These are phyloP conservation scores for Phytophthora lateralis DNA, from an alignment of 352 stramenopile genomes.

Conservation along the genomic window DNA sequence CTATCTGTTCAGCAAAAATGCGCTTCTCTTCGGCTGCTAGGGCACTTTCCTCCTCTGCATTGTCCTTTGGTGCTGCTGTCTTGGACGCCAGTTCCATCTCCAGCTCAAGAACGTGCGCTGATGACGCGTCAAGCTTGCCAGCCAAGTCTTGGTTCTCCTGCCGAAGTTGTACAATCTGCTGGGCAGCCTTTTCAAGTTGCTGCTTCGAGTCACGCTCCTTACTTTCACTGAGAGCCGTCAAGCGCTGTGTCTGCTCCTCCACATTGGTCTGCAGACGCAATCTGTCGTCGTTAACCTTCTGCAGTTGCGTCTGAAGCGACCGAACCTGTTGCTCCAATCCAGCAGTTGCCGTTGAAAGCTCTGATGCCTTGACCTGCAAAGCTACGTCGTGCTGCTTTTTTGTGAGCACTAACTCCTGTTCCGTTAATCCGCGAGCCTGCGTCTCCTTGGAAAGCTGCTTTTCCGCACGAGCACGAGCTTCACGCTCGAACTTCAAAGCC, in stretches of 20 bases:
- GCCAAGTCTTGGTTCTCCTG: conserved; percentile 35
- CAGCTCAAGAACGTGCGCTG: conserved; percentile 35
- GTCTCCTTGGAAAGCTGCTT: conserved; percentile 68
- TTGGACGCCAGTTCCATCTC: conserved; percentile 35
- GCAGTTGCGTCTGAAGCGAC: conserved; percentile 32
- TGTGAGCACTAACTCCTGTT: conserved; percentile 73
- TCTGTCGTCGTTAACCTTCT: conserved; percentile 50
- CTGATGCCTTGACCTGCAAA: conserved; percentile 64
- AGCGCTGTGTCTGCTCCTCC: conserved; percentile 37
- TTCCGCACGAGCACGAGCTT: conserved; percentile 58
- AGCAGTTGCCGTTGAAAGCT: conserved; percentile 46
- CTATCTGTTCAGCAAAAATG: conserved; percentile 61
- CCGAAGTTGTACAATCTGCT: conserved; percentile 34
- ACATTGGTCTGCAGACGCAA: conserved; percentile 39
- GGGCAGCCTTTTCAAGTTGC: conserved; percentile 40
- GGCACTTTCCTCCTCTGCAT: conserved; percentile 10
- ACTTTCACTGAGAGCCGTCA: conserved; percentile 35
- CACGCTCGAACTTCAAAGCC: conserved; percentile 65
- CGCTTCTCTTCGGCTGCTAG: conserved; percentile 58
- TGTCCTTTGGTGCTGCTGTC: conserved; percentile 5
- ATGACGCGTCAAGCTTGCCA: conserved; percentile 35
- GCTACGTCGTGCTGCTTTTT: conserved; percentile 77
- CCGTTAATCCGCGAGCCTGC: conserved; percentile 55
- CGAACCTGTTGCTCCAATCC: conserved; percentile 58
- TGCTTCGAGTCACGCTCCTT: conserved; percentile 41